Base-by-base conservation (phyloP, 1,139 yeast species). In the Yamadazyma blattariae region DNA sequence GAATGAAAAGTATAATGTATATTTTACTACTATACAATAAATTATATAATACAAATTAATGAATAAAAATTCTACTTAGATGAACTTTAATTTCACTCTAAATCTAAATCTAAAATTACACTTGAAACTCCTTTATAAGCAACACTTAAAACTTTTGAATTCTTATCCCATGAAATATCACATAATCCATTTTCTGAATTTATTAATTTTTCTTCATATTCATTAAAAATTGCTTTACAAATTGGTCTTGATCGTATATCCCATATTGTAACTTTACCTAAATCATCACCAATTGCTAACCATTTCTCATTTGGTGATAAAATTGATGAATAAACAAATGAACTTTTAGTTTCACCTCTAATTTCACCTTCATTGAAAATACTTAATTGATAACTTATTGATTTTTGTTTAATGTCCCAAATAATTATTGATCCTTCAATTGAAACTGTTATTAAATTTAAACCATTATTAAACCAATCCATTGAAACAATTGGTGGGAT, bases 361-460 rank as follows among this genome's bases (percentile, higher is more conserved):
- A 25, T 25, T 2, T 23, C 11, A 6, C 14, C 12, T 22, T 40
- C 44, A 15, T 35, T 38, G 36, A 46, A 44, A 4, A 45, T 37
- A 25, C 41, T 39, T 12, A 26, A 22, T 10, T 27, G 20, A 9
- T 15, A 15, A 3, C 22, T 17, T 2, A 37, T 27, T 4, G 33
- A 51, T 14, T 80, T 80, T 7, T 55, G 56, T 12, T 59, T 48
- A 1, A 75, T 65, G 45, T 83, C 76, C 95, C 95, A 88, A 0
- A 85, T 49, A 37, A 84, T 71, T 2, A 82, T 60, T 0, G 81
- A 64, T 1, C 95, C 90, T 45, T 87, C 95, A 57, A 85, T 63
- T 1, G 95, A 81, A 1, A 67, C 52, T 36, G 67, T 59, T 7
- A 62, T 41, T 33, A 74, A 57, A 42, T 46, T 44, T 4, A 30